These are phyloP conservation scores for Larix sibirica DNA, from an alignment of 83 land plant genomes.

Conservation along the genomic window DNA sequence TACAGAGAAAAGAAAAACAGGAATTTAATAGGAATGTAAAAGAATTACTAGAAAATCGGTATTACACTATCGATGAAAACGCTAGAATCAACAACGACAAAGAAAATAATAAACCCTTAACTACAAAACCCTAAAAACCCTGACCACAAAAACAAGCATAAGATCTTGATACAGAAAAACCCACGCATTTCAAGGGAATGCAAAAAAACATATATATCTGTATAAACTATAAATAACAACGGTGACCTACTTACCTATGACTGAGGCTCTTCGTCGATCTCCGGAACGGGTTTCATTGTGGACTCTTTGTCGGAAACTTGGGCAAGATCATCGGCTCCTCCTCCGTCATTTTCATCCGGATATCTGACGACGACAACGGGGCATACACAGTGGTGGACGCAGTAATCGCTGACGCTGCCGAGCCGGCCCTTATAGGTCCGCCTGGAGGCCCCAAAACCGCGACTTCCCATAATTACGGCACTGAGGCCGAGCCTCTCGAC, in stretches of 20 bases:
- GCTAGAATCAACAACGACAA: too few relatives aligned
- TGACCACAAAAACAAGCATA: neutral
- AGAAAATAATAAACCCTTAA: neutral
- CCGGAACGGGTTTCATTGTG: slow-evolving; percentile 15
- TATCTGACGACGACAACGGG: slow-evolving; percentile 87
- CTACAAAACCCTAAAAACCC: neutral
- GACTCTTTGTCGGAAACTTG: slow-evolving; percentile 15
- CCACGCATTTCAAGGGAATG: neutral
- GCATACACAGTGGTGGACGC: slow-evolving; percentile 92
- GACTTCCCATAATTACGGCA: slow-evolving; percentile 87
- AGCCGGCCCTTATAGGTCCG: slow-evolving; percentile 60
- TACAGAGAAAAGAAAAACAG: too few relatives aligned
- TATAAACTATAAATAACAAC: neutral
- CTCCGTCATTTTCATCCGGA: slow-evolving; percentile 49
- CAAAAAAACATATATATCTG: neutral
- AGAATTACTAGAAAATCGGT: too few relatives aligned
- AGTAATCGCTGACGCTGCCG: slow-evolving; percentile 94
- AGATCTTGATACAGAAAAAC: neutral
- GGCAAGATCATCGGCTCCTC: neutral
- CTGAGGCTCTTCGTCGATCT: neutral
- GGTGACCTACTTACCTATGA: neutral
- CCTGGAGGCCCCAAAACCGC: slow-evolving; percentile 83
- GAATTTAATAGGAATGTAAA: too few relatives aligned
- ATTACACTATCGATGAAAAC: too few relatives aligned
- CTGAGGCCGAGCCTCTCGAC: slow-evolving; percentile 85